Conservation (phyloP, 371 early-diverging fungal genomes). For the Haplosporangium sp. region DNA sequence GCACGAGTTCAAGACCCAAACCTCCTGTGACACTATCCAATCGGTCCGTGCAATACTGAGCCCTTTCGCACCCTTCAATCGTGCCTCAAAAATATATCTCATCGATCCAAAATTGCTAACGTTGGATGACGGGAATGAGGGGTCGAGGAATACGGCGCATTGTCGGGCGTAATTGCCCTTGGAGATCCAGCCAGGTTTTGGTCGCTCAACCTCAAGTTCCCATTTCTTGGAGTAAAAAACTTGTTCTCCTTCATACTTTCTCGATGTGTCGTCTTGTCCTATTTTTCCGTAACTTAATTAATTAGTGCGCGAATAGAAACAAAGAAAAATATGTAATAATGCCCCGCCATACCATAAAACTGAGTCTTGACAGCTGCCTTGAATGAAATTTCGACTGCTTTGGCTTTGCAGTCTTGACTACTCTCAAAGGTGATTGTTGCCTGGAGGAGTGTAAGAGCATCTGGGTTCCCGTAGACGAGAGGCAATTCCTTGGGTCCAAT, state of each 20-base stretch:
- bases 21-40: constrained; percentile 26
- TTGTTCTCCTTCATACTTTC: constrained; percentile 20
- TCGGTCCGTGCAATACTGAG: constrained; percentile 16
- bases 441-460: constrained; percentile 13
- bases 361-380: constrained; percentile 17
- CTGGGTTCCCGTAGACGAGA: constrained; percentile 24
- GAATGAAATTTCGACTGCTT: constrained; percentile 27
- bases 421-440: constrained; percentile 22
- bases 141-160: constrained; percentile 25
- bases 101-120: constrained; percentile 20
- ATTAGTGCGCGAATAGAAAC: too few relatives aligned
- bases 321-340: too few relatives aligned
- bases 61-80: constrained; percentile 30
- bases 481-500: constrained; percentile 24
- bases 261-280: constrained; percentile 24
- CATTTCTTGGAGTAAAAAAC: constrained; percentile 21
- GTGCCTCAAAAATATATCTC: constrained; percentile 34
- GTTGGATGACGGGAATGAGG: constrained; percentile 21
- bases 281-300: background rate
- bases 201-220: constrained; percentile 25
- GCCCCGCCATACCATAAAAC: constrained; percentile 9
- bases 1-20: constrained; percentile 31
- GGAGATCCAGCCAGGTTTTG: constrained; percentile 27
- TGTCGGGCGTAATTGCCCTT: constrained; percentile 30
- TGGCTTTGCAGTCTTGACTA: constrained; percentile 26